Evolutionary conservation across 768 basidiomycete genomes (phyloP), one percentile per base, ranked within the genome.

Genomic region (Botryobasidium botryosum): DNA sequence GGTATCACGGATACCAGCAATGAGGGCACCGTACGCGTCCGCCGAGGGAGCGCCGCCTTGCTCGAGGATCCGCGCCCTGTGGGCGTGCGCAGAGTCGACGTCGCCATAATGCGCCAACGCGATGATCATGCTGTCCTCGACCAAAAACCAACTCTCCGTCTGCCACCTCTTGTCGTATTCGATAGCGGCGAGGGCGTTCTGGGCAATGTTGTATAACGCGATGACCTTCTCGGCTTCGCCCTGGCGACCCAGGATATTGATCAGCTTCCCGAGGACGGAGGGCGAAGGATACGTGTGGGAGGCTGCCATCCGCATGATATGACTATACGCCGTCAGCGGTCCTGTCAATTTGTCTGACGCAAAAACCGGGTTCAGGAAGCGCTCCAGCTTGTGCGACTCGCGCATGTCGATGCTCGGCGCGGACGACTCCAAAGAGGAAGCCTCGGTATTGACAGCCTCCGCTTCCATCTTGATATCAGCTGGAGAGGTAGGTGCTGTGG

Each of bases 91-190:
- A 12, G 72, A 67, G 39, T 84, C 76, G 45, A 85, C 62, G 45
- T 84, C 72, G 0, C 87, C 88, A 0, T 75, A 68, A 51, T 91
- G 82, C 1, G 86, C 87, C 12, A 76, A 67, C 0, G 80, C 86
- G 45, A 85, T 74, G 50, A 97, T 68, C 88, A 96, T 96, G 47
- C 71, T 67, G 59, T 92, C 80, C 59, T 97, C 92, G 35, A 97
- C 63, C 23, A 60, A 54, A 57, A 76, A 72, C 90, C 91, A 97
- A 1, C 68, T 67, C 18, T 59, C 53, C 12, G 68, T 59, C 54
- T 79, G 79, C 29, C 47, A 51, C 54, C 62, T 59, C 0, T 64
- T 58, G 52, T 70, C 67, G 54, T 63, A 43, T 51, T 68, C 63
- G 28, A 75, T 50, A 0, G 65, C 57, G 3, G 64, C 55, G 18